Evolutionary conservation across 2,329 filamentous ascomycete genomes (phyloP).

Genomic region (Neoarthrinium moseri): DNA sequence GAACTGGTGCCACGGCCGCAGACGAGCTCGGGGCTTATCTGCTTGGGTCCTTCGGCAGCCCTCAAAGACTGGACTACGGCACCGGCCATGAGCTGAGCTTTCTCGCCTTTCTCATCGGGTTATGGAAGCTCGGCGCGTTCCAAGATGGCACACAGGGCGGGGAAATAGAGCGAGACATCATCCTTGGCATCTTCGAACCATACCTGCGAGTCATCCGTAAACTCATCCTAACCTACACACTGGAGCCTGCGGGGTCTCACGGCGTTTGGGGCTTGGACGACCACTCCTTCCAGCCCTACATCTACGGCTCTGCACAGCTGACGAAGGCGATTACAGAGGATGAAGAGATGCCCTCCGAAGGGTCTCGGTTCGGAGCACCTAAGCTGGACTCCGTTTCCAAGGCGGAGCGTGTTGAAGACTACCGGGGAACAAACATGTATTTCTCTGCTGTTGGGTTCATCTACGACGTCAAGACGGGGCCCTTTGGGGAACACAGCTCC

Average conservation of each 20-base stretch:
- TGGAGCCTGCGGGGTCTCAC: conserved; percentile 94
- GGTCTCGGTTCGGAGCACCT: conserved; percentile 71
- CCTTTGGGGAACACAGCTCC: conserved; percentile 96
- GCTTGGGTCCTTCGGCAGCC: conserved; percentile 81
- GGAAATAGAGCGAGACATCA: conserved; percentile 73
- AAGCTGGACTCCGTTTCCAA: conserved; percentile 70
- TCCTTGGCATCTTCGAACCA: conserved; percentile 80
- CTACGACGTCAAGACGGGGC: conserved; percentile 92
- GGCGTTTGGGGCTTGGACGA: conserved; percentile 99
- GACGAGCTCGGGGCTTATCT: conserved; percentile 78
- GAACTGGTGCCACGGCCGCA: conserved; percentile 42
- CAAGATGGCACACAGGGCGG: conserved; percentile 48
- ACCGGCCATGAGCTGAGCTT: conserved; percentile 97
- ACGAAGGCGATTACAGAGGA: conserved; percentile 68
- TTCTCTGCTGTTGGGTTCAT: conserved; percentile 97
- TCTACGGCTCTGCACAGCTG: conserved; percentile 91
- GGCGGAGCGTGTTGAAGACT: conserved; percentile 59
- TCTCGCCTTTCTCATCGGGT: conserved; percentile 80
- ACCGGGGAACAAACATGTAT: conserved; percentile 76
- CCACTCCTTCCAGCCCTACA: conserved; percentile 90
- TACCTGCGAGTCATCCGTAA: conserved; percentile 71
- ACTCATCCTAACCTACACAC: conserved; percentile 84
- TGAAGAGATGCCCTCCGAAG: conserved; percentile 71
- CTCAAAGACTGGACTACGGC: conserved; percentile 89
- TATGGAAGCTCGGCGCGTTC: conserved; percentile 91